phyloP scores from a whole-genome alignment of 1,284 basidiomycete species.

The Apiotrichum akiyoshidainum region DNA sequence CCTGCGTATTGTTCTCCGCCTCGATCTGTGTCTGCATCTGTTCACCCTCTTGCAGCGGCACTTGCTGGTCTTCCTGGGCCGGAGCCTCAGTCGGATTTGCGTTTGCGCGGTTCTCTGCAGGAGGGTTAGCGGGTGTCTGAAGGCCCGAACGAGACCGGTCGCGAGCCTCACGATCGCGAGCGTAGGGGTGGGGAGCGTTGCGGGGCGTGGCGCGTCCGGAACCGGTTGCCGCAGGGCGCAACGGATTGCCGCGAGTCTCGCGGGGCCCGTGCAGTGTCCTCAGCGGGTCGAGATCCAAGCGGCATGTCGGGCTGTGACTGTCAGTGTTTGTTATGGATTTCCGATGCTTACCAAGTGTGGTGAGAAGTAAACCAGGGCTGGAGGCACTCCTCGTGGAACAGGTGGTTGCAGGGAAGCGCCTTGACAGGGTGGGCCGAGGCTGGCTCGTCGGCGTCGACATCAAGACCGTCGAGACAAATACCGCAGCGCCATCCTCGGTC shows the following conservation, averaged over 20 bases:
- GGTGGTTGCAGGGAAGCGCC: slow-evolving; percentile 48
- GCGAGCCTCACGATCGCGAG: slow-evolving; percentile 16
- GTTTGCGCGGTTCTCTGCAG: neutral
- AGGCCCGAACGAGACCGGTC: slow-evolving; percentile 5
- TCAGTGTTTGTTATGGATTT: neutral
- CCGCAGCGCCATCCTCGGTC: slow-evolving; percentile 45
- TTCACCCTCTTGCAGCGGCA: neutral
- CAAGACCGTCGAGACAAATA: slow-evolving; percentile 41
- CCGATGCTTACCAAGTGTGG: slow-evolving; percentile 44
- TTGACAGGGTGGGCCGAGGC: slow-evolving; percentile 27
- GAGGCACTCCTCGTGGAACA: slow-evolving; percentile 46
- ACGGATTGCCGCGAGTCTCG: slow-evolving; percentile 22
- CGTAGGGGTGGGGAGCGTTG: slow-evolving; percentile 26
- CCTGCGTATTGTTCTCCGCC: neutral
- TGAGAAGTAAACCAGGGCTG: slow-evolving; percentile 47
- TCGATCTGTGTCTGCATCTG: neutral
- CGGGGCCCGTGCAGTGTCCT: slow-evolving; percentile 35
- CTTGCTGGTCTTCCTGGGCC: neutral
- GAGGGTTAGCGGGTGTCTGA: slow-evolving; percentile 4
- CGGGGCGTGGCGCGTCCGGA: slow-evolving; percentile 21
- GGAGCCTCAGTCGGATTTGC: neutral
- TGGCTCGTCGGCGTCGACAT: slow-evolving; percentile 21
- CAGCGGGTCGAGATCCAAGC: slow-evolving; percentile 49
- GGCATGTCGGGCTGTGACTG: slow-evolving; percentile 42
- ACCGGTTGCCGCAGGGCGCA: slow-evolving; percentile 28